Evolutionary conservation across 106 monocot genomes (phyloP).

Genomic region (Narthecium ossifragum): DNA sequence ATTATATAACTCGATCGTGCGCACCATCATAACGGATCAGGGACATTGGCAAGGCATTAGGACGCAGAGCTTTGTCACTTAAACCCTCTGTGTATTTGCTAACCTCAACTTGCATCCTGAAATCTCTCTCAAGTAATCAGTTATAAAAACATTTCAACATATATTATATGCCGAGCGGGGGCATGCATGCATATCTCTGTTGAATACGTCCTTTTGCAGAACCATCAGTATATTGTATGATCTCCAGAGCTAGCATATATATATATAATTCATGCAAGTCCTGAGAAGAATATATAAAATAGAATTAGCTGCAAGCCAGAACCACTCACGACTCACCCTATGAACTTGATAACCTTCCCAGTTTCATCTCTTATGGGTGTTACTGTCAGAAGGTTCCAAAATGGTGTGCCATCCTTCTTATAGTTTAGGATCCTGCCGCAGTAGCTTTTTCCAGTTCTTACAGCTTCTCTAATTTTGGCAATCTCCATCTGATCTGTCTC

Average conservation of each 20-base stretch:
- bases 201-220: too few species aligned
- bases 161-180: too few species aligned
- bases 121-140: not conserved
- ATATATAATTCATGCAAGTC: too few species aligned
- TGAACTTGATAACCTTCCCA: constrained; percentile 80
- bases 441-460: constrained; percentile 63
- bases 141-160: too few species aligned
- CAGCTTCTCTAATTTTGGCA: constrained; percentile 71
- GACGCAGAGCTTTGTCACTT: constrained; percentile 71
- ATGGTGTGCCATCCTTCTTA: constrained; percentile 77
- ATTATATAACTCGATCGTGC: too few species aligned
- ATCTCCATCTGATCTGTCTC: constrained; percentile 73
- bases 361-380: constrained; percentile 72
- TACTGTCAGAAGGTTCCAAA: constrained; percentile 95
- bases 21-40: constrained; percentile 94
- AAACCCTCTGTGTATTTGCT: constrained; percentile 92
- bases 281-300: too few species aligned
- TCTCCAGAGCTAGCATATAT: too few species aligned
- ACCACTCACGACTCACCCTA: constrained; percentile 73
- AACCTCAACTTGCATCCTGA: constrained; percentile 97
- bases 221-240: too few species aligned
- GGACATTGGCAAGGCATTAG: constrained; percentile 86
- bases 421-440: constrained; percentile 96
- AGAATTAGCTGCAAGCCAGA: too few species aligned
- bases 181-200: too few species aligned